A percentile compares a stretch with the other conserved stretches of the same genome.
These are phyloP conservation scores for Cystobasidium pallidum DNA, from an alignment of 1,284 basidiomycete species.

Conservation along the genomic window DNA sequence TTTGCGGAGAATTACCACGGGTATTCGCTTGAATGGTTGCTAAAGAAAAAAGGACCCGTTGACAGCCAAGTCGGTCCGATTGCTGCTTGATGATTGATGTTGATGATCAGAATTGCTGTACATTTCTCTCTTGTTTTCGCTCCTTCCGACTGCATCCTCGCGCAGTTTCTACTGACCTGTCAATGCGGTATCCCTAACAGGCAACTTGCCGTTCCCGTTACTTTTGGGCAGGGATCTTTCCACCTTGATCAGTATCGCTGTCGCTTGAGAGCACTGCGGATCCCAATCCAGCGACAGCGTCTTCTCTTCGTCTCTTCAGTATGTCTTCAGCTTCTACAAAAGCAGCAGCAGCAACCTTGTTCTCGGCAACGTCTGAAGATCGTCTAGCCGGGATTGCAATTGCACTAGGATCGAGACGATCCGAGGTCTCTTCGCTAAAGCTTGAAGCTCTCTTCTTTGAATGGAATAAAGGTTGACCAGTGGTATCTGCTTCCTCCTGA, in stretches of 20 bases:
- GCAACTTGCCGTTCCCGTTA: no score
- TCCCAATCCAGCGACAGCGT: conserved; percentile 51
- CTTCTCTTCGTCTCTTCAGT: conserved; percentile 54
- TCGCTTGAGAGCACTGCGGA: conserved; percentile 33
- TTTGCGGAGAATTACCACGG: no score
- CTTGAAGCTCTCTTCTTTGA: conserved; percentile 37
- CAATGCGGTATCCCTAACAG: no score
- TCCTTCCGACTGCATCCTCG: no score
- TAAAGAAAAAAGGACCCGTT: no score
- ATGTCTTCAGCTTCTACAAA: conserved; percentile 55
- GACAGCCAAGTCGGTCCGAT: no score
- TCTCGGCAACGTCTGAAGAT: conserved; percentile 49
- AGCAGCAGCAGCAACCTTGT: conserved; percentile 49
- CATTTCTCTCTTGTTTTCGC: no score
- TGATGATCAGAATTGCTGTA: neutral
- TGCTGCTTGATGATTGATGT: no score
- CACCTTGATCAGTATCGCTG: conserved; percentile 19
- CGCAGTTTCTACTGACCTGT: no score
- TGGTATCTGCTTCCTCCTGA: conserved; percentile 33
- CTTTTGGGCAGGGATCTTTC: neutral
- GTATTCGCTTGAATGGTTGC: no score
- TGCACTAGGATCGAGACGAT: conserved; percentile 20
- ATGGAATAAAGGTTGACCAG: conserved; percentile 13
- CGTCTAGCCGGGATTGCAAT: conserved; percentile 17
- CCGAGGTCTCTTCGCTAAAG: conserved; percentile 13